These are phyloP conservation scores for Calophaca sinica DNA, from an alignment of 306 rosid species.

Conservation along the genomic window DNA sequence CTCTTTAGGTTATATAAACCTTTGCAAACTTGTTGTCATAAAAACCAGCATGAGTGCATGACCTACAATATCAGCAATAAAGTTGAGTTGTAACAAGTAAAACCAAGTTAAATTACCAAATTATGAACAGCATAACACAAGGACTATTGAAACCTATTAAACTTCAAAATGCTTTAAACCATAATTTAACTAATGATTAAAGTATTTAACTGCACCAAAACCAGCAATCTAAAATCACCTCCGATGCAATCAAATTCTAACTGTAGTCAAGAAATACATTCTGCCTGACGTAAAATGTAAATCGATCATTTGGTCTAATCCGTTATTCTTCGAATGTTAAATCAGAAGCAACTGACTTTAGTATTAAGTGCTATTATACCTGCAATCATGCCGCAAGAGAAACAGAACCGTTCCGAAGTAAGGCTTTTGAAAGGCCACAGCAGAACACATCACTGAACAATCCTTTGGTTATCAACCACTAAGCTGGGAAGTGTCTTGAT, in stretches of 20 bases:
- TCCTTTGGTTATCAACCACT: conserved; percentile 20
- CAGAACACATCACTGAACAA: conserved; percentile 2
- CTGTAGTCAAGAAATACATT: not conserved
- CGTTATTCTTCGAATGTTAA: conserved; percentile 21
- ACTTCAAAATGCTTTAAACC: conserved; percentile 4
- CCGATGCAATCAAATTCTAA: not conserved
- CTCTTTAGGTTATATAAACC: conserved; percentile 15
- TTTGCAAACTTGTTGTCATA: conserved; percentile 27
- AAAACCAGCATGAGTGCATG: not conserved
- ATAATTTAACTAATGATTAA: conserved; percentile 4
- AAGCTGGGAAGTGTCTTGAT: not conserved
- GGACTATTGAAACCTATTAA: not conserved
- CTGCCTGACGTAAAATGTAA: not conserved
- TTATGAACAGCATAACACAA: conserved; percentile 3
- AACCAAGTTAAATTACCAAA: not conserved
- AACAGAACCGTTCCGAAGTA: conserved; percentile 26
- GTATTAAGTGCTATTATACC: conserved; percentile 36
- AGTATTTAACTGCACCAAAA: conserved; percentile 11
- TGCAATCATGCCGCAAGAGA: conserved; percentile 34
- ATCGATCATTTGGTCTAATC: conserved; percentile 15
- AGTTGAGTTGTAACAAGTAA: conserved; percentile 16
- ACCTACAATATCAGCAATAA: conserved; percentile 35
- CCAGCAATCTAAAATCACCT: conserved; percentile 4
- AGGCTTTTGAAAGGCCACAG: conserved; percentile 16
- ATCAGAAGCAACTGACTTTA: conserved; percentile 28